Percentiles rank a stretch among this genome's conserved stretches.
These are phyloP conservation scores for Sporothrix variecibatus DNA, from an alignment of 2,329 filamentous ascomycete genomes.

Conservation along the genomic window DNA sequence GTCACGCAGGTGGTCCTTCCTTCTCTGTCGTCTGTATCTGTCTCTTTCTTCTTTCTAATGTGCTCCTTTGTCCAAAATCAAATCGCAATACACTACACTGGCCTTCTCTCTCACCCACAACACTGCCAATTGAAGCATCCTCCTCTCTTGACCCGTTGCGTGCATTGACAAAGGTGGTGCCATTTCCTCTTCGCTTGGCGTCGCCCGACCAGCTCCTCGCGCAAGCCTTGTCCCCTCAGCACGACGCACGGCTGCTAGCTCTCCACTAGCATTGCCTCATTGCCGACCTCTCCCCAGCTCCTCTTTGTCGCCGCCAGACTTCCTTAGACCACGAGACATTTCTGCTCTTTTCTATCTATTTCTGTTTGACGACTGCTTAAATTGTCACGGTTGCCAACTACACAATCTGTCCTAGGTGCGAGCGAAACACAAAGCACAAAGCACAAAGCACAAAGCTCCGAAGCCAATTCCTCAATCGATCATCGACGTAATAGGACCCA, in stretches of 20 bases:
- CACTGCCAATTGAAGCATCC: neutral
- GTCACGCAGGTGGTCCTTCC: neutral
- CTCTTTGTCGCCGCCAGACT: constrained; percentile 5
- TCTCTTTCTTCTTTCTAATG: neutral
- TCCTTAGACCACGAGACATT: constrained; percentile 3
- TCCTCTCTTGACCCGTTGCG: neutral
- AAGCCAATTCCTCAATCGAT: neutral
- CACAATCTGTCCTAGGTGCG: neutral
- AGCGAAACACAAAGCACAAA: neutral
- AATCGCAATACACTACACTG: neutral
- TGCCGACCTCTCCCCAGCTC: constrained; percentile 7
- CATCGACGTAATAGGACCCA: neutral
- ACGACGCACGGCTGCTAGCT: neutral
- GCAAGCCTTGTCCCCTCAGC: constrained; percentile 11
- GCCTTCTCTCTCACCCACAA: neutral
- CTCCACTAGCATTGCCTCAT: constrained; percentile 13
- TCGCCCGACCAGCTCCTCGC: neutral
- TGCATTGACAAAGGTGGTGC: constrained; percentile 19
- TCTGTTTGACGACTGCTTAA: neutral
- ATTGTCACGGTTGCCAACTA: neutral
- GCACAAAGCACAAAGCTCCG: neutral
- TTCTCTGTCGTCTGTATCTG: neutral
- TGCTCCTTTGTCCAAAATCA: neutral
- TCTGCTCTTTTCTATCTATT: neutral
- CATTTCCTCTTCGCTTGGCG: constrained; percentile 14